Evolutionary conservation across 352 stramenopile species (phyloP), one percentile per base, ranked within the genome.

Genomic region (Phytophthora pseudosyringae): DNA sequence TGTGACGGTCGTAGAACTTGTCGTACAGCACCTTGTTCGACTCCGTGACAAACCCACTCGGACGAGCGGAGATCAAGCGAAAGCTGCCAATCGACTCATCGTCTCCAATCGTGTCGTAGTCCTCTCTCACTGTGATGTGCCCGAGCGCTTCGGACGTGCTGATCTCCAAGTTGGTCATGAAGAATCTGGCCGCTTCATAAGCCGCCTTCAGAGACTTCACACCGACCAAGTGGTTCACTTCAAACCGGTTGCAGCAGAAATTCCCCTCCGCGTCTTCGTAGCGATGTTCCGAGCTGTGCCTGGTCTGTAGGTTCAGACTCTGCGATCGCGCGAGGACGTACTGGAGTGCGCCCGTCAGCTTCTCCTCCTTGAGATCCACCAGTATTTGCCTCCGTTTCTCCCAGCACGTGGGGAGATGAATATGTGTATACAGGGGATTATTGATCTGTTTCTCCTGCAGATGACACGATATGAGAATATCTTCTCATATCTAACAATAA

Each of bases 131-230:
- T 7, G 73, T 84, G 13, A 80, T 44, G 13, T 83, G 52, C 6
- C 74, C 76, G 8, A 88, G 32, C 10, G 64, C 40, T 41, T 83
- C 76, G 3, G 75, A 74, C 5, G 83, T 76, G 31, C 40, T 72
- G 52, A 84, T 85, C 55, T 89, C 73, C 60, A 86, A 65, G 16
- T 79, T 84, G 3, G 65, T 28, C 18, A 76, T 45, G 59, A 75
- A 83, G 64, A 64, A 68, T 6, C 73, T 39, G 15, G 78, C 26
- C 9, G 67, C 61, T 25, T 85, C n/a, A 25, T 73, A 46, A 62
- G 84, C 36, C 16, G 44, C 8, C 5, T 53, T 51, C 10, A 81
- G 9, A 4, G 69, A 76, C 28, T 53, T 38, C 7, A 53, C 38
- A 9, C 47, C 39, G 7, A 18, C 3, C 16, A 65, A 46, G 21